Base-by-base conservation (phyloP, 495 filamentous ascomycete species). In the Neurospora sp. region DNA sequence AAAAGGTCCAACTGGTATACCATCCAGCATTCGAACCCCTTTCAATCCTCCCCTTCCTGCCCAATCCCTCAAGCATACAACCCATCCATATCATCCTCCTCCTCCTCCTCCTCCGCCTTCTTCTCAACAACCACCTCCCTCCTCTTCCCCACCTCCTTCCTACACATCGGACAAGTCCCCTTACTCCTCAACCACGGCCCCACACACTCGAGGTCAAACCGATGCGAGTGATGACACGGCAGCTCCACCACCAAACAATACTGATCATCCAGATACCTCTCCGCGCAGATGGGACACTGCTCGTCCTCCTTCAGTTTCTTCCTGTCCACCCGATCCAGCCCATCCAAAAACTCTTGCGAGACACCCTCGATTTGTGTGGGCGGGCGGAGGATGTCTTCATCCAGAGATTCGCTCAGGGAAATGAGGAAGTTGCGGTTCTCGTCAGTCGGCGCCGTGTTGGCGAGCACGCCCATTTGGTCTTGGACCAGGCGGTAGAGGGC, bases 161-260 rank as follows among this genome's bases (percentile, higher is more conserved):
- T 86, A 79, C 97, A 95, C 75, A 97, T 82, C 31, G 95, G 95
- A 83, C 95, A 99, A 3, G 90, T 97, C 12, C 92, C 90, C 80
- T 97, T 92, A 73, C 96, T 86, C 77, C 90, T 87, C 78, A 99
- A 79, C 96, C 96, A 99, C 2, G 96, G 95, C 68, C 87, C 86
- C n/a, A 99, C 92, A 79, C 96, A 99, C 80, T 98, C 94, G 16
- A 98, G 81, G 80, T 99, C 96, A 82, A 97, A 98, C 37, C 89
- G 78, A 79, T 99, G 96, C 27, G 86, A 88, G 12, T 86, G 85
- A 76, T 94, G 90, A 78, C 96, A 99, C 31, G 94, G 93, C 71
- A 99, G 84, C 75, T 90, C 88, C 40, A 98, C 95, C 17, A 98
- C 94, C 14, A 99, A 86, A 22, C 93, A 91, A 75, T 94, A 87